Conservation (phyloP, 208 protist genomes). For the Leptomonas pyrrhocoris region DNA sequence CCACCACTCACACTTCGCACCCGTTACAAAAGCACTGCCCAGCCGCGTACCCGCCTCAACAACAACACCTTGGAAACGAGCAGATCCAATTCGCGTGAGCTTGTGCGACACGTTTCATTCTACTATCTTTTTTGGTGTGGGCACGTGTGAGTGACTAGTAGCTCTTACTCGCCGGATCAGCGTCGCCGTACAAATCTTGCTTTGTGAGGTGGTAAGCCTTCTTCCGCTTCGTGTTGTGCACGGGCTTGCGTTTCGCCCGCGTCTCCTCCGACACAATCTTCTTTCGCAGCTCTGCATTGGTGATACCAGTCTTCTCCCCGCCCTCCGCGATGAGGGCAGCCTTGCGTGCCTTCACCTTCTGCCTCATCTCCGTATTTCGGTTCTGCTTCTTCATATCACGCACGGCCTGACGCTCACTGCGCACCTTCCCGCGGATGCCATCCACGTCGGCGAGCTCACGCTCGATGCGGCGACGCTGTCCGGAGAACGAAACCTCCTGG, state of each 20-base stretch:
- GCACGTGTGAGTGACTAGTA: conserved; percentile 2
- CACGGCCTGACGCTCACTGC: conserved; percentile 50
- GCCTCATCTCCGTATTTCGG: conserved; percentile 18
- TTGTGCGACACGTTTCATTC: not conserved
- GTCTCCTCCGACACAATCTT: conserved; percentile 38
- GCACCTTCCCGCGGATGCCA: conserved; percentile 59
- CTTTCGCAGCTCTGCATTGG: conserved; percentile 32
- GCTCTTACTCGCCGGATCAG: conserved; percentile 24
- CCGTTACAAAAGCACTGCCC: too few species aligned
- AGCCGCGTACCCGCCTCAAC: too few species aligned
- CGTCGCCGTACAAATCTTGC: conserved; percentile 71
- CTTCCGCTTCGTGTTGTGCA: conserved; percentile 82
- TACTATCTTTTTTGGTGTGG: not conserved
- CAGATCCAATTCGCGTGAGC: too few species aligned
- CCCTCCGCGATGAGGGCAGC: conserved; percentile 17
- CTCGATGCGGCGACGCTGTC: conserved; percentile 68
- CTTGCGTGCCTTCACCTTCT: conserved; percentile 39
- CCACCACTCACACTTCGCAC: not conserved
- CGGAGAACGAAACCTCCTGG: conserved; percentile 43
- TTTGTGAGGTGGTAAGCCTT: conserved; percentile 85
- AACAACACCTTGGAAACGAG: too few species aligned
- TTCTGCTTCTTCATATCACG: conserved; percentile 49
- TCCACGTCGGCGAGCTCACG: conserved; percentile 82
- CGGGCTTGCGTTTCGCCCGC: conserved; percentile 46
- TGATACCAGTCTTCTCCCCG: conserved; percentile 21